These are phyloP conservation scores for Vitellaria paradoxa DNA, from an alignment of 179 eudicot species.

Conservation along the genomic window DNA sequence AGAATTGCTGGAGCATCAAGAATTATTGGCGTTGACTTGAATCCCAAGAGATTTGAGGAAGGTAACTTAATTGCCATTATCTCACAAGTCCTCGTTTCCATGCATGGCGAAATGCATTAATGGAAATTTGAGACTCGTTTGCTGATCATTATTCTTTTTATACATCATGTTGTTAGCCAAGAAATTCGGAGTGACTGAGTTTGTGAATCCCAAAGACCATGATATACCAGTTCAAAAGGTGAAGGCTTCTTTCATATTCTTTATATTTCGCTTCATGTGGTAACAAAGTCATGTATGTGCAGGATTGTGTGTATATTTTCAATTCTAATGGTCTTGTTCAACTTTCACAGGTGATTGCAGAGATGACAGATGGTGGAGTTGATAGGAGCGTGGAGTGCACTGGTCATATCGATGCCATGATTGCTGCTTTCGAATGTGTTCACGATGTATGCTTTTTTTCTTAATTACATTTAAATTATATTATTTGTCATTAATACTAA, in stretches of 20 bases:
- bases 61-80: slow-evolving; percentile 18
- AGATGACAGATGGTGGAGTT: slow-evolving; percentile 52
- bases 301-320: background rate
- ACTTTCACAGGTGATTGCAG: slow-evolving; percentile 32
- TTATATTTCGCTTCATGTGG: background rate
- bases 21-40: slow-evolving; percentile 41
- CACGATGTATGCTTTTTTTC: slow-evolving; percentile 33
- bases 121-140: background rate
- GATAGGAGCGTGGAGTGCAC: slow-evolving; percentile 55
- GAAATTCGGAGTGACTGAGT: slow-evolving; percentile 53
- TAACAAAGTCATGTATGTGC: background rate
- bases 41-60: slow-evolving; percentile 42
- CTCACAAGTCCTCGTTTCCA: background rate
- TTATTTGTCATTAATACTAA: background rate
- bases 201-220: slow-evolving; percentile 44
- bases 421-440: slow-evolving; percentile 53
- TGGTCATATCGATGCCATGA: slow-evolving; percentile 46
- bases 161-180: slow-evolving; percentile 27
- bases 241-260: background rate
- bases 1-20: slow-evolving; percentile 50
- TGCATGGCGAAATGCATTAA: background rate
- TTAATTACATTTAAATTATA: background rate
- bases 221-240: slow-evolving; percentile 45
- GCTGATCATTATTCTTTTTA: background rate
- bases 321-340: background rate